Conservation (phyloP, 768 basidiomycete genomes). For the Scleroderma citrinum region DNA sequence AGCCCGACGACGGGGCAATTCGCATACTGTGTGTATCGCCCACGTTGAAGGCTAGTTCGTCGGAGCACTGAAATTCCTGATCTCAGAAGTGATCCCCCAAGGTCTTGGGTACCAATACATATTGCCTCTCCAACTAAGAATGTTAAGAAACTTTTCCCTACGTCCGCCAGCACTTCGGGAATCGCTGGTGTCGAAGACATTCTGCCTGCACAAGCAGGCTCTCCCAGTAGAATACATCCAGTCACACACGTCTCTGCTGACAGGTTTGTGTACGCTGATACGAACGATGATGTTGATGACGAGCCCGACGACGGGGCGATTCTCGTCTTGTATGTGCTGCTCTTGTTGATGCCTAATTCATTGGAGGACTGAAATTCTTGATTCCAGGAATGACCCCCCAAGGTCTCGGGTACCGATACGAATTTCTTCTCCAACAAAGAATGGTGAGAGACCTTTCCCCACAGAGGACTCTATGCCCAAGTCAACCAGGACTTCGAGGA, state of each 20-base stretch:
- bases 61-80: constrained; percentile 2
- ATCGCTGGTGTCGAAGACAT: constrained; percentile 1
- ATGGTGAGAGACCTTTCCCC: background rate
- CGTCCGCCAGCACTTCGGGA: background rate
- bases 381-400: constrained; percentile 41
- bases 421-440: constrained; percentile 5
- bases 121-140: constrained; percentile 6
- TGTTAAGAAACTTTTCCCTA: background rate
- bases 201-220: constrained; percentile 7
- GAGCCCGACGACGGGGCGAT: constrained; percentile 33
- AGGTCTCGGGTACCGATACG: constrained; percentile 42
- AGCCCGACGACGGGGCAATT: constrained; percentile 32
- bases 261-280: too few relatives aligned
- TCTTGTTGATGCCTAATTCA: background rate
- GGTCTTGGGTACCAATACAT: constrained; percentile 41
- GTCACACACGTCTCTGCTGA: constrained; percentile 1
- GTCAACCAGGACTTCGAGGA: background rate
- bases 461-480: background rate
- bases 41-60: background rate
- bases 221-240: constrained; percentile 4
- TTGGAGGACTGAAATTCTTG: constrained; percentile 2
- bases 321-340: constrained; percentile 31
- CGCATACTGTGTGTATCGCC: constrained; percentile 30
- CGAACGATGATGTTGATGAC: too few relatives aligned
- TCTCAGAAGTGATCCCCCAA: constrained; percentile 42